Evolutionary conservation across 1,284 basidiomycete genomes (phyloP), one percentile per base, ranked within the genome.

Genomic region (Moniliophthora roreri): DNA sequence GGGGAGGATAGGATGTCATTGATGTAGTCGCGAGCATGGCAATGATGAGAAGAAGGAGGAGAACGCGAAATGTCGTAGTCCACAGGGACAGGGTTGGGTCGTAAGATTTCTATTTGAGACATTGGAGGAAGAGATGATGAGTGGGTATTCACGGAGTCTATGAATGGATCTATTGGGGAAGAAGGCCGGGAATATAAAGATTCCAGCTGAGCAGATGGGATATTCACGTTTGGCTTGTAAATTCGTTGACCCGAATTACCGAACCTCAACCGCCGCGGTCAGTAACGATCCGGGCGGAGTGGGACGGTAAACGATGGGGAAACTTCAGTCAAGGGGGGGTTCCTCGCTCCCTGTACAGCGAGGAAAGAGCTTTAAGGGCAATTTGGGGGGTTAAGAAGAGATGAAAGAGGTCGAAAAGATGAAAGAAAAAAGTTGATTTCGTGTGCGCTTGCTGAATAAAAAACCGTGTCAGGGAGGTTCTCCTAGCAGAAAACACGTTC

Each of bases 211-310:
- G 42, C 24, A 35, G 50, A 32, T 21, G 57, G 36, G 51, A 49
- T 44, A 42, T 48, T 40, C 39, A 34, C 40, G 37, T 46, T 49
- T 26, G 47, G 42, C n/a, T 58, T 56, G 48, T 42, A 50, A 50
- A 32, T 58, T 59, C 48, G 55, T 67, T 62, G 70, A 69, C 68
- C 70, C 63, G 71, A 67, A 75, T 77, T 82, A 81, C 81, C 79
- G 79, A 82, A 78, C 81, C 82, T 80, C 71, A 73, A 78, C 85
- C 84, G 84, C 86, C 82, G 78, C 82, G 82, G 84, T 79, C 73
- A 72, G 69, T 65, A 69, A 67, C 66, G 74, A 73, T 73, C 84
- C 82, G 83, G 82, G 81, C 82, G 83, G 79, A 72, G 71, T 73
- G 78, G 80, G 77, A 78, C 81, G 84, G 81, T 80, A 78, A 75